Base-by-base conservation (phyloP, 768 basidiomycete species). In the Mycena rosella region DNA sequence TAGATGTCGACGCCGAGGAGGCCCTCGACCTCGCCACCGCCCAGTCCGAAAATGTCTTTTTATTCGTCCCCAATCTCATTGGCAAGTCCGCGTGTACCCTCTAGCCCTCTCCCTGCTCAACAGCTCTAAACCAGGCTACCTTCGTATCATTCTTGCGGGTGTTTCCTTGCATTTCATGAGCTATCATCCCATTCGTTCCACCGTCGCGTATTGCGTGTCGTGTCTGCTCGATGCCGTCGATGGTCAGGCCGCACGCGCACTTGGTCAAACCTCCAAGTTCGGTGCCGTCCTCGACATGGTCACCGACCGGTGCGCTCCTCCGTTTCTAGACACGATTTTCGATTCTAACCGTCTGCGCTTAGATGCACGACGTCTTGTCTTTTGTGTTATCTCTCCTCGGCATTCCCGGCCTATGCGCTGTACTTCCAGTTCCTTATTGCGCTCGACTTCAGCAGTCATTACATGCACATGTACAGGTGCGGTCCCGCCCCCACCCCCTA, bases 391-490 rank as follows among this genome's bases (percentile, higher is more conserved):
- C 88, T 99, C 36, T 89, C 96, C 20, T 92, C 92, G 13, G 95
- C 89, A 57, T 99, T 98, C 81, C 96, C 96, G 5, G 74, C 80
- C n/a, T 94, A 84, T 69, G 93, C 96, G 4, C 82, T 97, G 36
- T 74, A 90, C 55, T 98, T 99, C 84, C 96, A 98, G 80, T 92
- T 94, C 82, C 88, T 99, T 68, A 99, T 99, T 80, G 89, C 96
- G 0, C 88, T 99, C 63, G 98, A 99, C 78, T 99, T 99, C 78
- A 92, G 93, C 73, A 97, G 95, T 72, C 98, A 99, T 80, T 99
- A 99, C 81, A 98, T 99, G 89, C 98, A 99, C 79, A 99, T 99
- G 98, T 98, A 98, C 79, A 98, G 97, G 97, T 96, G 74, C 58
- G 74, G 72, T 65, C 54, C 26, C 22, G 40, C 6, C 3, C 29